Conservation (phyloP, 306 rosid genomes). For the Mucuna pruriens region DNA sequence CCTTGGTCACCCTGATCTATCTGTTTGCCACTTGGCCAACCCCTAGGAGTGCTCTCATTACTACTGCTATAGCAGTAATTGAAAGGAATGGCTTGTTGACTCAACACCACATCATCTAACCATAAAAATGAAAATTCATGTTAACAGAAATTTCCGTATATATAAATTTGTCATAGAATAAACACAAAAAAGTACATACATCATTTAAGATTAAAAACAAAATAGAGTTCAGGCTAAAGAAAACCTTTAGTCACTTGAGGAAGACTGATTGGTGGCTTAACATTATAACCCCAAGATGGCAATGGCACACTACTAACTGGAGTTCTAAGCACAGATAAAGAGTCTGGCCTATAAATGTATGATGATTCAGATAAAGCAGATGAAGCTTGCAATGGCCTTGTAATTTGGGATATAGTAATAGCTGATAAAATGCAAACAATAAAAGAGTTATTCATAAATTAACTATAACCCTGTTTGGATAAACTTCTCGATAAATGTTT, state of each 20-base stretch:
- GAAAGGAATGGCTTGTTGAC: slow-evolving; percentile 40
- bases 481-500: too few species aligned
- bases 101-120: slow-evolving; percentile 48
- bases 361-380: slow-evolving; percentile 52
- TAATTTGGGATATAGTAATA: slow-evolving; percentile 47
- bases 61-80: slow-evolving; percentile 57
- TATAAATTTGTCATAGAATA: not conserved
- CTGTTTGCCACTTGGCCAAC: slow-evolving; percentile 39
- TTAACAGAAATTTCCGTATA: not conserved
- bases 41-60: slow-evolving; percentile 56
- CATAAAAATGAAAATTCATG: slow-evolving; percentile 20
- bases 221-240: slow-evolving; percentile 1
- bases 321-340: slow-evolving; percentile 55
- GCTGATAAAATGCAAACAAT: slow-evolving; percentile 42
- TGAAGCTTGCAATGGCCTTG: slow-evolving; percentile 53
- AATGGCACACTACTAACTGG: slow-evolving; percentile 49
- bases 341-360: slow-evolving; percentile 53
- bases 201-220: not conserved
- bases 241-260: slow-evolving; percentile 63
- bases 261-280: slow-evolving; percentile 40
- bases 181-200: not conserved
- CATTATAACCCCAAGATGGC: slow-evolving; percentile 62
- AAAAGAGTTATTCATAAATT: slow-evolving; percentile 1
- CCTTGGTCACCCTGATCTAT: slow-evolving; percentile 33
- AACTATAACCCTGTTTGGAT: too few species aligned